Conservation (phyloP, 306 rosid genomes). For the Corylus avellana region DNA sequence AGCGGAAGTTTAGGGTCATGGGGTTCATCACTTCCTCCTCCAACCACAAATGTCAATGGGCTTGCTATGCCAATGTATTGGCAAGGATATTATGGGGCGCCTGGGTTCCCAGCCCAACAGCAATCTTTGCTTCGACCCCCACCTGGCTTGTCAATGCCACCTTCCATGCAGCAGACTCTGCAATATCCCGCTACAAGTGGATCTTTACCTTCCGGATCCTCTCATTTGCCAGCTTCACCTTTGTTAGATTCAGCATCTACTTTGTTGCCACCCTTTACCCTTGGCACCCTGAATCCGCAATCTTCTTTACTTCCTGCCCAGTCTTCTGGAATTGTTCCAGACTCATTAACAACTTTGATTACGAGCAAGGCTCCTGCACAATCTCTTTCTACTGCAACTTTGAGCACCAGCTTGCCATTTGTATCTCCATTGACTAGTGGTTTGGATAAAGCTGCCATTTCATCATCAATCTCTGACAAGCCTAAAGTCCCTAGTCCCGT, state of each 20-base stretch:
- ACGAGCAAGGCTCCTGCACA: constrained; percentile 18
- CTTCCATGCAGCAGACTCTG: constrained; percentile 18
- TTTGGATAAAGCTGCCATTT: constrained; percentile 25
- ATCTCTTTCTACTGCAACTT: constrained; percentile 19
- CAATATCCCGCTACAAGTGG: constrained; percentile 21
- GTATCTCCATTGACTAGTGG: constrained; percentile 22
- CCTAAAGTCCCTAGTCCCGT: constrained; percentile 7
- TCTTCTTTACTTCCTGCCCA: constrained; percentile 25
- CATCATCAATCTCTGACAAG: constrained; percentile 20
- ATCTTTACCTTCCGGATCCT: constrained; percentile 11
- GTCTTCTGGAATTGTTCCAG: constrained; percentile 27
- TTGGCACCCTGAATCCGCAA: constrained; percentile 22
- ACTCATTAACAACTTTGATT: constrained; percentile 25
- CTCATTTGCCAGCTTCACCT: constrained; percentile 16
- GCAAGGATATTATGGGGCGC: constrained; percentile 28
- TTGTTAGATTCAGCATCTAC: constrained; percentile 27
- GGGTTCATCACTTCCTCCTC: constrained; percentile 27
- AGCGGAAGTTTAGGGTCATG: constrained; percentile 24
- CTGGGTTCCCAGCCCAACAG: constrained; percentile 32
- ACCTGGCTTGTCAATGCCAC: constrained; percentile 25
- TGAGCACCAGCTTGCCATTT: constrained; percentile 9
- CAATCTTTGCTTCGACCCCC: constrained; percentile 33
- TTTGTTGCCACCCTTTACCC: constrained; percentile 25
- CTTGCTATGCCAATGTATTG: constrained; percentile 24
- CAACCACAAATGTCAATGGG: constrained; percentile 25